Conservation (phyloP, 164 flowering plant genomes). For the Umbellularia californica region DNA sequence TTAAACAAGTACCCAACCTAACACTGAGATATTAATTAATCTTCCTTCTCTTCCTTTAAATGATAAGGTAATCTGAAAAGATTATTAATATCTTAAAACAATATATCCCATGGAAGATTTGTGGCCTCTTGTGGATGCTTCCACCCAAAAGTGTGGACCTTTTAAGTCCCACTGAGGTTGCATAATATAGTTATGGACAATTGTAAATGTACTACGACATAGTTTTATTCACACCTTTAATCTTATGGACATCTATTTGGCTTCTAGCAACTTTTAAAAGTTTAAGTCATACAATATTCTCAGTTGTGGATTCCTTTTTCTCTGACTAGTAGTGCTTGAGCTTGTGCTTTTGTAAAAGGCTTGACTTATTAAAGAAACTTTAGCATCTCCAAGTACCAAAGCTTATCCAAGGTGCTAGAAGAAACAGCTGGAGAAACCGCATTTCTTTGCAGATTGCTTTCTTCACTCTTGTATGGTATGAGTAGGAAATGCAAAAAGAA, state of each 20-base stretch:
- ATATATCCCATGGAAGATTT: not conserved
- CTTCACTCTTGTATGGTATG: no score
- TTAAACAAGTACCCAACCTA: not conserved
- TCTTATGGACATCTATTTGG: not conserved
- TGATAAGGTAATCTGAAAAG: not conserved
- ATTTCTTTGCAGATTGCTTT: no score
- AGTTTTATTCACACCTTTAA: not conserved
- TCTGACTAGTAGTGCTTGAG: not conserved
- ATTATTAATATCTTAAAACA: not conserved
- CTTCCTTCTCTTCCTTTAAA: no score
- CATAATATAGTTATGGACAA: not conserved
- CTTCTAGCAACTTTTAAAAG: not conserved
- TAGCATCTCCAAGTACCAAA: no score
- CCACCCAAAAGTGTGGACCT: not conserved
- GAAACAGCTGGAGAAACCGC: no score
- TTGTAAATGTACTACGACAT: not conserved
- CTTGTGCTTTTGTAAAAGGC: not conserved
- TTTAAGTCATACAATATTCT: not conserved
- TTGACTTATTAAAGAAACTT: no score
- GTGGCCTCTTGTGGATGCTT: conserved; percentile 2
- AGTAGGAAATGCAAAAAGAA: no score
- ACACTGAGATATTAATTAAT: conserved; percentile 1
- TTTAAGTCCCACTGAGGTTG: not conserved
- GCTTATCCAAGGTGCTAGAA: no score
- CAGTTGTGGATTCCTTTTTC: not conserved